A percentile compares a stretch with the other conserved stretches of the same genome.
phyloP scores from a whole-genome alignment of 805 yeast genomes.

The Phaffomyces antillensis region DNA sequence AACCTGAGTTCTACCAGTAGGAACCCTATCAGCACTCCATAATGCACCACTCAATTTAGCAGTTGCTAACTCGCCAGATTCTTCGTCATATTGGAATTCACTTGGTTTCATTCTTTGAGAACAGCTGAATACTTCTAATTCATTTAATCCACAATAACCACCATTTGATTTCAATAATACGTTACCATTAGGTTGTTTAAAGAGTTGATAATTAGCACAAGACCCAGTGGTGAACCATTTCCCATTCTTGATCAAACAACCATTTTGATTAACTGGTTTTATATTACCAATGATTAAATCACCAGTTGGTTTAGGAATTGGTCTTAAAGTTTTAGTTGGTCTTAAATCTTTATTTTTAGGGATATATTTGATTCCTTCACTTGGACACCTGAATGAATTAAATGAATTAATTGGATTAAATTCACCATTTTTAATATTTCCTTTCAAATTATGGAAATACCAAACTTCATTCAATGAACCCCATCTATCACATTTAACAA shows the following conservation, averaged over 20 bases:
- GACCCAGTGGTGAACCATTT: constrained; percentile 76
- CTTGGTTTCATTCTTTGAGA: constrained; percentile 1
- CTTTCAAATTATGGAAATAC: constrained; percentile 74
- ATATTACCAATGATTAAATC: constrained; percentile 38
- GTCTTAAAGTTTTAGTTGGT: constrained; percentile 17
- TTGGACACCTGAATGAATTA: constrained; percentile 58
- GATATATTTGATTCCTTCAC: constrained; percentile 55
- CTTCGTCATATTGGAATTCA: constrained; percentile 4
- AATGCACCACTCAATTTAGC: not conserved
- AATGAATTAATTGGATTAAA: constrained; percentile 59
- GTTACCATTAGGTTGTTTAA: constrained; percentile 23
- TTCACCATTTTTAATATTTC: constrained; percentile 60
- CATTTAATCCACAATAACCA: constrained; percentile 61
- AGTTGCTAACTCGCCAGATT: not conserved
- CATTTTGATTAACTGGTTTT: constrained; percentile 43
- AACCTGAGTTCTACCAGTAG: constrained; percentile 7
- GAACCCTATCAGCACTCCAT: constrained; percentile 10
- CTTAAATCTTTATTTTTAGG: constrained; percentile 29
- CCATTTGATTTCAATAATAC: constrained; percentile 57
- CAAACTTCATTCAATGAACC: constrained; percentile 45
- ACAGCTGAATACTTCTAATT: constrained; percentile 10
- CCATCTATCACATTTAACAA: constrained; percentile 50
- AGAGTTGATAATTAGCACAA: constrained; percentile 68
- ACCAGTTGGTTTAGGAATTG: constrained; percentile 26
- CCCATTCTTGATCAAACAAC: constrained; percentile 83